Conservation (phyloP, 306 rosid genomes). For the Datisca glomerata region DNA sequence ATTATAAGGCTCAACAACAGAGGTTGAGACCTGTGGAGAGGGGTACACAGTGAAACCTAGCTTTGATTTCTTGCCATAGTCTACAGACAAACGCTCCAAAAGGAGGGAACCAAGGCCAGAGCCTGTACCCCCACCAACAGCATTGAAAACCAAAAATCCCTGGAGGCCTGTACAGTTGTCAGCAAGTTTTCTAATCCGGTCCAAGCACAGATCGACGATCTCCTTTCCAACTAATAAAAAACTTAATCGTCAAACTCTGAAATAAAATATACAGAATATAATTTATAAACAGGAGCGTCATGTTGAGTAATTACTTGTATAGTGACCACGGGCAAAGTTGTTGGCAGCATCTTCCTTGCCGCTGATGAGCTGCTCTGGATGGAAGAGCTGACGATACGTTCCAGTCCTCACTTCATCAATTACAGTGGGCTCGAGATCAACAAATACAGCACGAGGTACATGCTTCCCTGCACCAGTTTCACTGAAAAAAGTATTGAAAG, state of each 20-base stretch:
- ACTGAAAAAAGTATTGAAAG: too few species aligned
- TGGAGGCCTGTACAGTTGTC: slow-evolving; percentile 93
- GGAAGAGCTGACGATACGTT: too few species aligned
- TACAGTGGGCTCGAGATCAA: too few species aligned
- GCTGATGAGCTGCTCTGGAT: too few species aligned
- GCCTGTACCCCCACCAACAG: too few species aligned
- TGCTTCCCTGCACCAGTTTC: too few species aligned
- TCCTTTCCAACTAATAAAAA: slow-evolving; percentile 62
- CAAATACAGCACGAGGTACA: too few species aligned
- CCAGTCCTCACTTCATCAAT: too few species aligned
- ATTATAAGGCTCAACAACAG: too few species aligned
- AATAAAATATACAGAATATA: neutral
- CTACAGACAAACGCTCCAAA: slow-evolving; percentile 75
- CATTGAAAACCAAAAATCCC: too few species aligned
- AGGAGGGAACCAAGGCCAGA: slow-evolving; percentile 90
- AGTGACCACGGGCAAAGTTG: slow-evolving; percentile 96
- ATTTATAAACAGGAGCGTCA: neutral
- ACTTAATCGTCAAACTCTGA: neutral
- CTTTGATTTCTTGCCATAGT: too few species aligned
- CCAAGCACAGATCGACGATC: slow-evolving; percentile 87
- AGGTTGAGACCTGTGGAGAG: too few species aligned
- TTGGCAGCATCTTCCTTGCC: slow-evolving; percentile 98
- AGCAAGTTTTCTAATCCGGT: slow-evolving; percentile 86
- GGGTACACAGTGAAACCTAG: slow-evolving; percentile 91
- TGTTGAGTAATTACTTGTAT: slow-evolving; percentile 39